Percentiles rank a stretch among this genome's conserved stretches.
Conservation (phyloP, 331 rosid genomes). For the Stylosanthes scabra region DNA sequence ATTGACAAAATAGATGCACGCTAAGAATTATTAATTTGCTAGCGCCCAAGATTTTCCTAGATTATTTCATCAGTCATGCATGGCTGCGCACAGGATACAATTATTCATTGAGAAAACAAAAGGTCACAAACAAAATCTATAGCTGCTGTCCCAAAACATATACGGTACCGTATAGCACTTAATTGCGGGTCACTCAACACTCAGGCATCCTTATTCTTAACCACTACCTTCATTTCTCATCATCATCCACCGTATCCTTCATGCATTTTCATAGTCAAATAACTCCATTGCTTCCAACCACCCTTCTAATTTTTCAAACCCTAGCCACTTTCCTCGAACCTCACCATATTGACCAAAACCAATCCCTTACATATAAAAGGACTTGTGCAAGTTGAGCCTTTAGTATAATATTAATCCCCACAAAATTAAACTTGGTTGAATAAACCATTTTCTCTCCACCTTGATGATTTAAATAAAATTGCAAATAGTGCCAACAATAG, state of each 20-base stretch:
- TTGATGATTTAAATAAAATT: background rate
- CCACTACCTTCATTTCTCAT: slow-evolving; percentile 8
- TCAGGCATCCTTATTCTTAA: slow-evolving; percentile 24
- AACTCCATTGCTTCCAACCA: background rate
- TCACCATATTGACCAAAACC: slow-evolving; percentile 26
- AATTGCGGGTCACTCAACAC: slow-evolving; percentile 54
- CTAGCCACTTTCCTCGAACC: slow-evolving; percentile 45
- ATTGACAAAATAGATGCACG: no score
- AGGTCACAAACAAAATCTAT: background rate
- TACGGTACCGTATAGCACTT: background rate
- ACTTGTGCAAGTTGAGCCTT: slow-evolving; percentile 26
- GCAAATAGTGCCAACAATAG: slow-evolving; percentile 10
- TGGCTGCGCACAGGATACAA: slow-evolving; percentile 59
- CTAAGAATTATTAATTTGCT: no score
- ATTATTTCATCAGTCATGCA: slow-evolving; percentile 41
- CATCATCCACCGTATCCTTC: background rate
- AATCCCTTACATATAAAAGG: slow-evolving; percentile 41
- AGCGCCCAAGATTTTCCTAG: slow-evolving; percentile 21
- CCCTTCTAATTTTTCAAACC: slow-evolving; percentile 20
- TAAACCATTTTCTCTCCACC: background rate
- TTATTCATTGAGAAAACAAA: slow-evolving; percentile 32
- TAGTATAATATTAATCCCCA: slow-evolving; percentile 16
- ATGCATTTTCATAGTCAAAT: slow-evolving; percentile 33
- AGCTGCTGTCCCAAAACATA: slow-evolving; percentile 19
- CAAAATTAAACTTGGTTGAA: background rate